phyloP scores from a whole-genome alignment of 352 stramenopile genomes.

The Globisporangium paroecandrum region DNA sequence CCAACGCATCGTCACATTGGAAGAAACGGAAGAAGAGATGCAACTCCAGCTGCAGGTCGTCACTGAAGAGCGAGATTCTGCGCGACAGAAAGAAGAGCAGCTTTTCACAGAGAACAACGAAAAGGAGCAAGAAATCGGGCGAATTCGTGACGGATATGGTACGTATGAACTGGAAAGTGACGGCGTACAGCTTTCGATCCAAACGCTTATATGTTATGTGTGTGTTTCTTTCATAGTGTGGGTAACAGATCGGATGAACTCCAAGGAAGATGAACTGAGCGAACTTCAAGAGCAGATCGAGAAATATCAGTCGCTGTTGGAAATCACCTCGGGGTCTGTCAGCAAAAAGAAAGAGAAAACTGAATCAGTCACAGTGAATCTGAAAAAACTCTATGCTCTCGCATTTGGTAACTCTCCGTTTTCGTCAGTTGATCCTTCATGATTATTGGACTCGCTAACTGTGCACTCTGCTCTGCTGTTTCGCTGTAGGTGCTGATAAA shows the following conservation, averaged over 20 bases:
- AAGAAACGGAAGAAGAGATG: slow-evolving; percentile 77
- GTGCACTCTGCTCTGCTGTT: not conserved
- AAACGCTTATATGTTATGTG: not conserved
- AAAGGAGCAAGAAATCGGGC: slow-evolving; percentile 86
- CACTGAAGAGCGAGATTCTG: slow-evolving; percentile 79
- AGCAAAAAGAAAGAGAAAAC: slow-evolving; percentile 17
- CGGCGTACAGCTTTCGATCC: not conserved
- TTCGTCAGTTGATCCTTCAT: not conserved
- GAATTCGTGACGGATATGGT: slow-evolving; percentile 83
- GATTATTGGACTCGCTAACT: not conserved
- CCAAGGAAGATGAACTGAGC: slow-evolving; percentile 82
- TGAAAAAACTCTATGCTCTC: slow-evolving; percentile 14
- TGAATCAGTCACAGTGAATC: slow-evolving; percentile 3
- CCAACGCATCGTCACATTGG: slow-evolving; percentile 46
- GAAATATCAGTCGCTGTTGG: slow-evolving; percentile 72
- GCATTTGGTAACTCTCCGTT: slow-evolving; percentile 10
- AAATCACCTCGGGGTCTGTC: slow-evolving; percentile 38
- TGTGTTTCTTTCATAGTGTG: slow-evolving; percentile 46
- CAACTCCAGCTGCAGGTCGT: slow-evolving; percentile 80
- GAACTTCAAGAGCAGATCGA: slow-evolving; percentile 85
- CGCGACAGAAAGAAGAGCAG: slow-evolving; percentile 80
- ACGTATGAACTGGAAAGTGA: not conserved
- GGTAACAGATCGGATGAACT: slow-evolving; percentile 87
- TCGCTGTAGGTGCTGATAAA: slow-evolving; percentile 4
- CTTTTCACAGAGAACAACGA: slow-evolving; percentile 81